Percentiles rank a stretch among this genome's conserved stretches.
Conservation (phyloP, 495 filamentous ascomycete species). For the Neurospora tetrasperma region DNA sequence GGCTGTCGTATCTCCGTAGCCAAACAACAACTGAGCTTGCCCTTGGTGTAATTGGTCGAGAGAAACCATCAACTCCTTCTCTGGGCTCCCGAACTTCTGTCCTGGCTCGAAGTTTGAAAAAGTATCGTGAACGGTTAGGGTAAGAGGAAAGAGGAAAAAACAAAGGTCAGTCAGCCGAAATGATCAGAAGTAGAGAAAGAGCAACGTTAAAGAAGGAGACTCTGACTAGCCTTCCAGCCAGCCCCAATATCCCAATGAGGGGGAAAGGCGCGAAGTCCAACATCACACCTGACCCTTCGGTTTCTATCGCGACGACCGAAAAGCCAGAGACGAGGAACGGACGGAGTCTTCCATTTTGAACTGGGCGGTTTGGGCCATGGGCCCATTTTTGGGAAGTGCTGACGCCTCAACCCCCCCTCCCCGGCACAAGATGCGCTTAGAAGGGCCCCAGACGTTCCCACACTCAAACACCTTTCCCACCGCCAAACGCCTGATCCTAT, state of each 20-base stretch:
- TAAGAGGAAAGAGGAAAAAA: not conserved
- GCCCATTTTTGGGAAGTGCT: not conserved
- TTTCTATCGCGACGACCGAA: not conserved
- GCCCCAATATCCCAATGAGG: not conserved
- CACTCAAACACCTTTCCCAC: too few relatives aligned
- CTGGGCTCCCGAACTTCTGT: not conserved
- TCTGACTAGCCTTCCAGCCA: not conserved
- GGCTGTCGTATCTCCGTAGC: not conserved
- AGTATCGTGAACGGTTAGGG: not conserved
- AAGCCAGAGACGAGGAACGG: not conserved
- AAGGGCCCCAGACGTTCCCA: not conserved
- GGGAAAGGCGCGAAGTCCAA: not conserved
- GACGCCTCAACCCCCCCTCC: not conserved
- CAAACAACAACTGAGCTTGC: not conserved
- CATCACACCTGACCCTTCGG: not conserved
- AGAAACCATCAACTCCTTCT: not conserved
- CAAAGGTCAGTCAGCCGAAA: not conserved
- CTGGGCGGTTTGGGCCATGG: not conserved
- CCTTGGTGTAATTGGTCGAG: not conserved
- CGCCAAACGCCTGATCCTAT: too few relatives aligned
- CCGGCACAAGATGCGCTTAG: not conserved
- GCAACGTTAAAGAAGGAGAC: not conserved
- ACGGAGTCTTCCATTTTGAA: not conserved
- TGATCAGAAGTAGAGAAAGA: not conserved
- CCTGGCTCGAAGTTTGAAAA: not conserved